Base-by-base conservation (phyloP, 768 basidiomycete species). In the Rhodocollybia butyracea region DNA sequence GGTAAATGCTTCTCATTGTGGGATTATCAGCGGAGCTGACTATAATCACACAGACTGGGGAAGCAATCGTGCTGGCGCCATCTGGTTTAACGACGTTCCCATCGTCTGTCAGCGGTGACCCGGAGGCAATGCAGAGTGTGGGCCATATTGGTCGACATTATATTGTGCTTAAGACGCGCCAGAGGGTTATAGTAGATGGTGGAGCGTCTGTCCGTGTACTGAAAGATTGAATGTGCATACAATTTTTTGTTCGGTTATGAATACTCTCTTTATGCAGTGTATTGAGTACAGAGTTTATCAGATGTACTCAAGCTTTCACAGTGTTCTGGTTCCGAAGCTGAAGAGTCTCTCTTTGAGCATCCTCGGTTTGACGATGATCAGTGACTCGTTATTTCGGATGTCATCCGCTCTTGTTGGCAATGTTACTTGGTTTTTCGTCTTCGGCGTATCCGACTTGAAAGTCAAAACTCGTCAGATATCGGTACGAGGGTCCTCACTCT, bases 51-150 rank as follows among this genome's bases (percentile, higher is more conserved):
- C 55, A 89, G 87, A 89, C 88, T 0, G 88, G 88, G 0, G 78
- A 89, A 64, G 85, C 88, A 0, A 79, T 89, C 12, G 73, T 89
- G 3, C 75, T 88, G 30, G 85, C 85, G 5, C 84, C 88, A 0
- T 81, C 85, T 5, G 86, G 81, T 2, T 70, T 86, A 46, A 78
- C 76, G 1, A 63, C 77, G 3, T 76, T 79, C 46, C 61, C 68
- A 17, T 61, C 64, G 12, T 43, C 43, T 13, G 46, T n/a, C 11
- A 34, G 31, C 46, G 58, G 51, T 24, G 51, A 51, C n/a, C n/a
- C n/a, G n/a, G n/a, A n/a, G n/a, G n/a, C n/a, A n/a, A n/a, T n/a
- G 30, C 55, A 51, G 32, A 66, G 65, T 38, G 62, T 82, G 29
- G 69, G 68, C 21, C 78, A 77, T 11, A 78, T 86, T 48, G 84